phyloP scores from a whole-genome alignment of 805 yeast species.

The Suhomyces kilbournensis region DNA sequence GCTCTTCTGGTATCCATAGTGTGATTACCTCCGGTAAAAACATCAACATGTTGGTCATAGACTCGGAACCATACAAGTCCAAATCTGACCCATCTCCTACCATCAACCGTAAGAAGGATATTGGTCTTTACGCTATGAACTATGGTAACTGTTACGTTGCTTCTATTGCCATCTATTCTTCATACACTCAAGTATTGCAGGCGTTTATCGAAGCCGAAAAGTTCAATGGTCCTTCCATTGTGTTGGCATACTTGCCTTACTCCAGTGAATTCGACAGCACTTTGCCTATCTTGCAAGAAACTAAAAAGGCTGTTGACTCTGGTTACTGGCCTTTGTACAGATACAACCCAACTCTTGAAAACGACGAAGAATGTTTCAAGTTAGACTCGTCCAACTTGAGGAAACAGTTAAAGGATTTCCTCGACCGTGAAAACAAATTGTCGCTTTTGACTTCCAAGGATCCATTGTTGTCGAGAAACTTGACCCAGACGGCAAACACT shows the following conservation, averaged over 20 bases:
- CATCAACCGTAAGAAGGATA: conserved; percentile 74
- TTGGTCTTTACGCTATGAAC: conserved; percentile 93
- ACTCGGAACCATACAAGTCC: conserved; percentile 66
- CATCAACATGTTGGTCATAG: conserved; percentile 81
- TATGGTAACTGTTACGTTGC: conserved; percentile 88
- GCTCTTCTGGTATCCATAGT: conserved; percentile 87
- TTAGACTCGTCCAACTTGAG: conserved; percentile 82
- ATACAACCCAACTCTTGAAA: conserved; percentile 62
- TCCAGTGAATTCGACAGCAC: conserved; percentile 62
- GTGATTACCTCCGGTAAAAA: conserved; percentile 72
- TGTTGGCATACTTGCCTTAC: conserved; percentile 86
- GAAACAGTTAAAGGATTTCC: conserved; percentile 70
- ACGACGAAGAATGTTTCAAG: conserved; percentile 58
- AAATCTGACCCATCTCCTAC: conserved; percentile 34
- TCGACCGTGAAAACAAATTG: conserved; percentile 87
- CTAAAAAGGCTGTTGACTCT: conserved; percentile 83
- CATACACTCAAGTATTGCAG: conserved; percentile 88
- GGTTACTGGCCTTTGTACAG: conserved; percentile 98
- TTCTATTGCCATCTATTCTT: conserved; percentile 88
- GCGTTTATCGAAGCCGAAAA: conserved; percentile 87
- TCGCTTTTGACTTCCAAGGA: conserved; percentile 66
- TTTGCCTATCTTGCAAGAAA: conserved; percentile 74
- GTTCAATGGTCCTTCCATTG: conserved; percentile 86
- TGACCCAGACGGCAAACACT: conserved; percentile 59
- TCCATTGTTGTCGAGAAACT: conserved; percentile 75